Evolutionary conservation across 169 alveolate species (phyloP), one percentile per base, ranked within the genome.

Genomic region (Haemoproteus tartakovskyi): DNA sequence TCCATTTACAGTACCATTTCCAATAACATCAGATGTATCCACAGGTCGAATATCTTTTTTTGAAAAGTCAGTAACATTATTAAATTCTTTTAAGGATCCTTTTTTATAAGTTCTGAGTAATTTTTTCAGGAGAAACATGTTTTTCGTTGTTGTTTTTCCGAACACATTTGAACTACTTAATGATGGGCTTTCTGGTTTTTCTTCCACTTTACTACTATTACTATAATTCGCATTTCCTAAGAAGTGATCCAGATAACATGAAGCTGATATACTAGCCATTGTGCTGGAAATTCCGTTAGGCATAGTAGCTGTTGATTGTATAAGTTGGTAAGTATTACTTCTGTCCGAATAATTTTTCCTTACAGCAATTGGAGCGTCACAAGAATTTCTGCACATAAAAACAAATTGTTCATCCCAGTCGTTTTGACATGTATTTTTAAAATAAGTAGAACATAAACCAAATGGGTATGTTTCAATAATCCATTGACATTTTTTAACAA

Each of bases 381-480:
- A 74, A 4, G 84, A 74, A 57, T 74, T 57, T 45, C 84, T 19
- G 2, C 84, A 24, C 84, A 74, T 74, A 46, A 74, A 74, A n/a
- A 74, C 84, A 74, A 74, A 56, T 41, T 74, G 84, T 50, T 74
- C 84, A 74, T 74, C 84, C 84, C 84, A 74, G 43, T 57, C 78
- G 18, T 74, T 54, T 24, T 74, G 46, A 43, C 43, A 45, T 38
- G 48, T 74, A 36, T 56, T 57, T 12, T 43, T 57, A 27, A 74
- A 45, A 43, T 27, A 26, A 30, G 59, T 47, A 3, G 84, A 54
- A 24, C 78, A 74, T 38, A 74, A 16, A 37, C 84, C 84, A 74
- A 27, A 61, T 19, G 84, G 84, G 19, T 74, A 74, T 21, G 78
- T 57, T 3, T 74, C 46, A 26, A 57, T 74, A 26, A 74, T 57